These are phyloP conservation scores for Solanum hybrid DNA, from an alignment of 305 asterid species.

Conservation along the genomic window DNA sequence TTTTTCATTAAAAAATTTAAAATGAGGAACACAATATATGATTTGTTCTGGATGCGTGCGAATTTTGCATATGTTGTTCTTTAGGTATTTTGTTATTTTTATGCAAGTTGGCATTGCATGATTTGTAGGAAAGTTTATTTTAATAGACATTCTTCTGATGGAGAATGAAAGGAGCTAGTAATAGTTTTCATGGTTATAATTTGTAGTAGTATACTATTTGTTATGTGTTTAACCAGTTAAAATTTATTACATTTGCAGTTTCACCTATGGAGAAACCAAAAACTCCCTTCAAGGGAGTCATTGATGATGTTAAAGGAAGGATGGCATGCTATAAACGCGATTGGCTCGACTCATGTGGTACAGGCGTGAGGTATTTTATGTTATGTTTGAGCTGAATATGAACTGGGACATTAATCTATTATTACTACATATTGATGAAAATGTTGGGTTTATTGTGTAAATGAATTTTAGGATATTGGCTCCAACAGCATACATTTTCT, in stretches of 20 bases:
- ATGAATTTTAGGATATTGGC: conserved; percentile 61
- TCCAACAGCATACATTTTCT: conserved; percentile 86
- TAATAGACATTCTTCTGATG: background rate
- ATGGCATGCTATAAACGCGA: conserved; percentile 63
- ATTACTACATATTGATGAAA: background rate
- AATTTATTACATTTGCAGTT: conserved; percentile 22
- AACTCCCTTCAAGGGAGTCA: conserved; percentile 63
- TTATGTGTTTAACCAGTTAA: background rate
- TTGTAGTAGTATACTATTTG: background rate
- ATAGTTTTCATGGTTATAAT: background rate
- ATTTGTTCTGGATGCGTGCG: background rate
- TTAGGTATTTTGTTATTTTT: background rate
- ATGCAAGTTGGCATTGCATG: background rate
- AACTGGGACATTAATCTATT: background rate
- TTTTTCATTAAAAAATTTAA: background rate
- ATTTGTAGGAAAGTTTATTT: background rate
- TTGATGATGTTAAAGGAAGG: conserved; percentile 56
- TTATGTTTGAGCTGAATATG: background rate
- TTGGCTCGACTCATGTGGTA: conserved; percentile 58
- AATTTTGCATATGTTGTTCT: background rate
- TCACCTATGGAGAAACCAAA: conserved; percentile 40
- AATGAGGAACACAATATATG: background rate
- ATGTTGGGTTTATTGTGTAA: conserved; percentile 10
- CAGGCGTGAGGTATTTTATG: conserved; percentile 49
- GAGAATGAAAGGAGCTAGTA: background rate